Evolutionary conservation across 139 green algal genomes (phyloP), one percentile per base, ranked within the genome.

Genomic region (Chlorokybus atmophyticus): DNA sequence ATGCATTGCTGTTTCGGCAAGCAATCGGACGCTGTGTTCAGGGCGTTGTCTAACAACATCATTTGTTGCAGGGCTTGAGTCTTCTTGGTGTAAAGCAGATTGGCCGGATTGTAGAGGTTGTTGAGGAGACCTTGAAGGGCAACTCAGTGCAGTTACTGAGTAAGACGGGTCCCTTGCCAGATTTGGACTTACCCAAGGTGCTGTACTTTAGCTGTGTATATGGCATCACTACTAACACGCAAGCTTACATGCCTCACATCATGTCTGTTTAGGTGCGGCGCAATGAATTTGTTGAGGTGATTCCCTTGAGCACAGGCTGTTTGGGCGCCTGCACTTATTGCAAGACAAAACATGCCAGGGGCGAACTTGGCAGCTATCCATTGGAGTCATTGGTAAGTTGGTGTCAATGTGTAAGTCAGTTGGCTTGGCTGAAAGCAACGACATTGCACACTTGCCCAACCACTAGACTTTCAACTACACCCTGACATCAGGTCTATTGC

Each of bases 271-370:
- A 88, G 80, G 78, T 91, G 28, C 72, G 87, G 17, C 69, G 78
- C 52, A 94, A 93, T 74, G 55, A 59, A 26, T 79, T 82, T 57
- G 72, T 95, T 1, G 87, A 95, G 70, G 93, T 95, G 54, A 32
- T 95, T 27, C 87, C 88, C 4, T 76, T 95, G 29, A 93, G 78
- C 42, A 90, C 82, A 32, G 84, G 81, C 38, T 90, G 83, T 65
- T 78, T 95, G 30, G 88, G 87, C 21, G 64, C 71, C 3, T 95
- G 87, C 75, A 95, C 87, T 27, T 95, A 95, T 74, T 95, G 87
- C 87, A 95, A 95, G 74, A 95, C 87, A 19, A 93, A 93, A 61
- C 87, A 95, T 63, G 87, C 87, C 3, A 64, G 87, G 0, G 87
- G 87, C 7, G 66, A 89, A 25, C 79, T 77, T 10, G 64, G 64